Percentiles rank a stretch among this genome's conserved stretches.
Evolutionary conservation across 208 protist genomes (phyloP).

Genomic region (Wallacemonas sp.): DNA sequence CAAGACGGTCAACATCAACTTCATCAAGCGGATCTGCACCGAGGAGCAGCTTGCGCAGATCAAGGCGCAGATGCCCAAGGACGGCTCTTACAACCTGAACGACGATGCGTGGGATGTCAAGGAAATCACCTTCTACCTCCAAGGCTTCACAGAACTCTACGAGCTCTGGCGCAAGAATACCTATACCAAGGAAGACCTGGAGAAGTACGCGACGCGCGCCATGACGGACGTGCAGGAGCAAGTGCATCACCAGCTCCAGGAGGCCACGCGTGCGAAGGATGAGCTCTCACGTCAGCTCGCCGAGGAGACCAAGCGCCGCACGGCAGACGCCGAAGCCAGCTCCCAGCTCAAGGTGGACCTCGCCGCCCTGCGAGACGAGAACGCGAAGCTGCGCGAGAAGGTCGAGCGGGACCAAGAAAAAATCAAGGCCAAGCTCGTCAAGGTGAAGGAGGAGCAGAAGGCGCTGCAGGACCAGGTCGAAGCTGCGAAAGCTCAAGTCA

Average conservation of each 20-base stretch:
- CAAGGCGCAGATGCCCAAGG: slow-evolving; percentile 53
- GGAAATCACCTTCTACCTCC: slow-evolving; percentile 79
- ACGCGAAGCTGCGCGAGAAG: slow-evolving; percentile 86
- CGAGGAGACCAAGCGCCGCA: slow-evolving; percentile 64
- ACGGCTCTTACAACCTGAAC: slow-evolving; percentile 58
- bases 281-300: slow-evolving; percentile 67
- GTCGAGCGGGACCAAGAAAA: slow-evolving; percentile 90
- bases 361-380: slow-evolving; percentile 73
- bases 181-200: slow-evolving; percentile 87
- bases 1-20: slow-evolving; percentile 64
- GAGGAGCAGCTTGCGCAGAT: slow-evolving; percentile 72
- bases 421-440: slow-evolving; percentile 85
- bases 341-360: slow-evolving; percentile 86
- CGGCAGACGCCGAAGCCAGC: slow-evolving; percentile 56
- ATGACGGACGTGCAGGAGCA: slow-evolving; percentile 64
- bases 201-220: slow-evolving; percentile 75
- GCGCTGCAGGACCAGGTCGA: slow-evolving; percentile 75
- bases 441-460: slow-evolving; percentile 80
- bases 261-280: slow-evolving; percentile 57
- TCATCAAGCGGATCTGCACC: slow-evolving; percentile 86
- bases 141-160: slow-evolving; percentile 72
- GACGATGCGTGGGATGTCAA: slow-evolving; percentile 85
- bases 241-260: slow-evolving; percentile 67
- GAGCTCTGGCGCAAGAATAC: slow-evolving; percentile 72
- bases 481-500: slow-evolving; percentile 35